These are phyloP conservation scores for Metschnikowia koreensis DNA, from an alignment of 805 yeast genomes.

Conservation along the genomic window DNA sequence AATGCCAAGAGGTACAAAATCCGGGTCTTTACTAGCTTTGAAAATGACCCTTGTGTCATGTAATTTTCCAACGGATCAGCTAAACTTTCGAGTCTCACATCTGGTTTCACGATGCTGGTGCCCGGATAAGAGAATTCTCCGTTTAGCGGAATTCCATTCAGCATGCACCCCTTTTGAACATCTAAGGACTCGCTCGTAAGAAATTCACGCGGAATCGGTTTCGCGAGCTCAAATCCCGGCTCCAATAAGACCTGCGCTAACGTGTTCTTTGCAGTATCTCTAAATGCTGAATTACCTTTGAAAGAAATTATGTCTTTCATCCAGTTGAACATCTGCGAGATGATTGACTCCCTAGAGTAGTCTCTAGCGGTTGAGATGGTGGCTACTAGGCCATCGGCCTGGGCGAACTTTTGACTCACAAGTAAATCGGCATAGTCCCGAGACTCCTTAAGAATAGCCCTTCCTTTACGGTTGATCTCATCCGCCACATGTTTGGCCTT, in stretches of 20 bases:
- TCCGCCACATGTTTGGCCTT: constrained; percentile 39
- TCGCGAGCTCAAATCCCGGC: constrained; percentile 32
- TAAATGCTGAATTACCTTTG: constrained; percentile 22
- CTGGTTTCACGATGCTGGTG: constrained; percentile 17
- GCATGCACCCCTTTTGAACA: constrained; percentile 24
- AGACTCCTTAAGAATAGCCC: constrained; percentile 45
- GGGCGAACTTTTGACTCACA: constrained; percentile 38
- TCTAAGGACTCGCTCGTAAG: constrained; percentile 14
- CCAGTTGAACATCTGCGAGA: constrained; percentile 51
- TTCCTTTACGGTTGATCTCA: constrained; percentile 49
- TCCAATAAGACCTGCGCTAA: constrained; percentile 47
- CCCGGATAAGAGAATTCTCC: constrained; percentile 28
- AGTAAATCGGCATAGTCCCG: constrained; percentile 22
- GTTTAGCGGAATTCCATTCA: constrained; percentile 32
- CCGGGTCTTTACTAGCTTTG: constrained; percentile 40
- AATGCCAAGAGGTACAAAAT: constrained; percentile 57
- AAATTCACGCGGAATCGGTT: constrained; percentile 25
- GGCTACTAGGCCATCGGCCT: constrained; percentile 52
- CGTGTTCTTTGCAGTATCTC: constrained; percentile 34
- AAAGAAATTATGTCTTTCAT: constrained; percentile 36
- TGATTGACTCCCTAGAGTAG: constrained; percentile 47
- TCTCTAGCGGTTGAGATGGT: constrained; percentile 53
- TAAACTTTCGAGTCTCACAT: background rate
- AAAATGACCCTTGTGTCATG: background rate
- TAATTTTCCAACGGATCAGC: constrained; percentile 1